phyloP scores from a whole-genome alignment of 768 basidiomycete species.

The Hericium erinaceus region DNA sequence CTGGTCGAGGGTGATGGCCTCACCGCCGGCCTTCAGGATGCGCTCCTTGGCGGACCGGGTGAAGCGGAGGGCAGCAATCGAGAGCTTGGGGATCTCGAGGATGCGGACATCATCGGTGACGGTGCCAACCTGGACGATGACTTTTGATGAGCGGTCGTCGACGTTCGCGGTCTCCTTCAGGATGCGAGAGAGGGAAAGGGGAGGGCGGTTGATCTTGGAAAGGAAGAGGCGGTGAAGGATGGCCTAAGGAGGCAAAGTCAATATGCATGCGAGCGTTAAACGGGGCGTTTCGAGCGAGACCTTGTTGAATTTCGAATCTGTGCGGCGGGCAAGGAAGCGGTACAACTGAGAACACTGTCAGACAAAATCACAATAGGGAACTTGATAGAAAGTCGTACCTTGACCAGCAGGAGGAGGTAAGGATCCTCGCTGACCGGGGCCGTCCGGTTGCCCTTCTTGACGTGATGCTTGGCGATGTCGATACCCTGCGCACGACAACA shows the following conservation, averaged over 20 bases:
- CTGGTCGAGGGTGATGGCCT: slow-evolving; percentile 91
- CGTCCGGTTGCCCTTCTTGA: slow-evolving; percentile 92
- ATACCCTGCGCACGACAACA: slow-evolving; percentile 59
- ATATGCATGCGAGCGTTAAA: slow-evolving; percentile 7
- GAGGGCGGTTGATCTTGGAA: slow-evolving; percentile 95
- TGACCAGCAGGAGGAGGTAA: slow-evolving; percentile 95
- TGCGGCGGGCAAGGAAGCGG: slow-evolving; percentile 96
- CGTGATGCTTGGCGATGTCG: slow-evolving; percentile 93
- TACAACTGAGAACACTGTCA: slow-evolving; percentile 58
- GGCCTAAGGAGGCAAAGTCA: slow-evolving; percentile 39
- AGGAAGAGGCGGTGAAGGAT: slow-evolving; percentile 96
- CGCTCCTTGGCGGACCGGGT: slow-evolving; percentile 88
- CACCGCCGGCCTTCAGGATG: slow-evolving; percentile 92
- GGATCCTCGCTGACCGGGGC: slow-evolving; percentile 99
- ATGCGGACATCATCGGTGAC: slow-evolving; percentile 95
- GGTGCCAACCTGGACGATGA: slow-evolving; percentile 83
- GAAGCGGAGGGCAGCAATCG: slow-evolving; percentile 92
- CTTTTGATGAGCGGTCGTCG: slow-evolving; percentile 64
- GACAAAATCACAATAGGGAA: slow-evolving; percentile 1
- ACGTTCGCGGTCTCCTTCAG: slow-evolving; percentile 68
- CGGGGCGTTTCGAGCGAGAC: slow-evolving; percentile 24
- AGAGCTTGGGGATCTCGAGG: slow-evolving; percentile 76
- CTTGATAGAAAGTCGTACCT: slow-evolving; percentile 43
- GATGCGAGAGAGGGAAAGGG: slow-evolving; percentile 90
- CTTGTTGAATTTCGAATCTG: slow-evolving; percentile 95